These are phyloP conservation scores for Xylaria multiplex DNA, from an alignment of 2,329 filamentous ascomycete species.

Conservation along the genomic window DNA sequence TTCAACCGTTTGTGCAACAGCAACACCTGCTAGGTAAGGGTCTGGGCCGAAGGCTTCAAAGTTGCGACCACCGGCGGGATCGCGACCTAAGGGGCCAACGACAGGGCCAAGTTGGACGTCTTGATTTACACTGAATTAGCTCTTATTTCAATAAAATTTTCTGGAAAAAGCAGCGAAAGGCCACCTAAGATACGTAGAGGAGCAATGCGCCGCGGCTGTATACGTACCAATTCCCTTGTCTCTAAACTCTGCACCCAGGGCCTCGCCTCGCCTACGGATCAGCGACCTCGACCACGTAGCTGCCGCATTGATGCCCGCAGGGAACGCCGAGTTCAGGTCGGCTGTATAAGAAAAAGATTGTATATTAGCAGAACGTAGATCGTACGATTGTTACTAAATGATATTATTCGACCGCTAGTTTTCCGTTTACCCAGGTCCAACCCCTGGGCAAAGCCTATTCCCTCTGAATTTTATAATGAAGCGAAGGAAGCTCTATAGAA, in stretches of 20 bases:
- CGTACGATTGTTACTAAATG: background rate
- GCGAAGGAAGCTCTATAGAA: background rate
- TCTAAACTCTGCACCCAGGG: constrained; percentile 77
- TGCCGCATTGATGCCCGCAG: constrained; percentile 75
- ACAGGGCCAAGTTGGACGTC: constrained; percentile 74
- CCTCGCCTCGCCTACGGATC: constrained; percentile 72
- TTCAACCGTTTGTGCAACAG: constrained; percentile 76
- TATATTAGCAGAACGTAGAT: background rate
- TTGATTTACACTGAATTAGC: constrained; percentile 18
- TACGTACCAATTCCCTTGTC: constrained; percentile 69
- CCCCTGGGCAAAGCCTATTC: background rate
- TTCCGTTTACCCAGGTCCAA: too few relatives aligned
- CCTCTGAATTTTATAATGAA: constrained; percentile 22
- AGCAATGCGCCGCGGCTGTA: background rate
- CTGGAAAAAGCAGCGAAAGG: too few relatives aligned
- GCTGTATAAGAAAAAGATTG: constrained; percentile 41
- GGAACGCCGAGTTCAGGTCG: constrained; percentile 75
- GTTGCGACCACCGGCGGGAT: constrained; percentile 73
- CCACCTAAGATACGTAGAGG: background rate
- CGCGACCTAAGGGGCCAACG: constrained; percentile 71
- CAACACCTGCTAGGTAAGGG: constrained; percentile 76
- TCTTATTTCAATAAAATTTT: background rate
- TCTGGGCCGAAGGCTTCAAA: constrained; percentile 79
- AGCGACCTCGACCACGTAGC: constrained; percentile 77
- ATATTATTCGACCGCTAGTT: background rate